phyloP scores from a whole-genome alignment of 768 basidiomycete genomes.

The Boletus huronensis region DNA sequence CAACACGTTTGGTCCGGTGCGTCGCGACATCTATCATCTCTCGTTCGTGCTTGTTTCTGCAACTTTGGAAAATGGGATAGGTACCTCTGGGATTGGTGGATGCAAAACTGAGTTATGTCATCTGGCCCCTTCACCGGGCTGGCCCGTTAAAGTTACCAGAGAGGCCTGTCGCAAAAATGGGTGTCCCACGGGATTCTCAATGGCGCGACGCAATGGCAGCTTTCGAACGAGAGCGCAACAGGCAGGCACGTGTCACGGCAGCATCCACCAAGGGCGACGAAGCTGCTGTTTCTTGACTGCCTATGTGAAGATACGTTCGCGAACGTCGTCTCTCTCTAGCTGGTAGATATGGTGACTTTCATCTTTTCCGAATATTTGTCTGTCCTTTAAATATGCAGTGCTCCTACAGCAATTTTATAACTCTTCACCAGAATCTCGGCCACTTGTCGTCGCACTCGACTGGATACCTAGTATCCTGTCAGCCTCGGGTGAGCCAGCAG shows the following conservation, averaged over 20 bases:
- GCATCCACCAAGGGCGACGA: not conserved
- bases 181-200: conserved; percentile 18
- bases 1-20: conserved; percentile 68
- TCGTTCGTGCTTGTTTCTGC: not conserved
- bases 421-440: conserved; percentile 3
- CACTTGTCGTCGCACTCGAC: not conserved
- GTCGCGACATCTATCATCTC: conserved; percentile 14
- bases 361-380: not conserved
- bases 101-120: conserved; percentile 45
- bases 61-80: not conserved
- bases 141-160: conserved; percentile 34
- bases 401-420: not conserved
- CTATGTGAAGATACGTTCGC: not conserved
- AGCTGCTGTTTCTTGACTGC: not conserved
- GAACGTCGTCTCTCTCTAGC: not conserved
- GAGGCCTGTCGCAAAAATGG: conserved; percentile 13
- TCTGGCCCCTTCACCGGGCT: conserved; percentile 51
- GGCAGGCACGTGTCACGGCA: conserved; percentile 21
- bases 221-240: conserved; percentile 28
- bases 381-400: not conserved
- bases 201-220: conserved; percentile 32
- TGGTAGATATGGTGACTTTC: not conserved
- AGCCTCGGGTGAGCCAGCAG: conserved; percentile 44
- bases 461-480: conserved; percentile 40
- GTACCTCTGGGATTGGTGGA: conserved; percentile 49